phyloP scores from a whole-genome alignment of 1,139 yeast genomes.

The Kodamaea arcana region DNA sequence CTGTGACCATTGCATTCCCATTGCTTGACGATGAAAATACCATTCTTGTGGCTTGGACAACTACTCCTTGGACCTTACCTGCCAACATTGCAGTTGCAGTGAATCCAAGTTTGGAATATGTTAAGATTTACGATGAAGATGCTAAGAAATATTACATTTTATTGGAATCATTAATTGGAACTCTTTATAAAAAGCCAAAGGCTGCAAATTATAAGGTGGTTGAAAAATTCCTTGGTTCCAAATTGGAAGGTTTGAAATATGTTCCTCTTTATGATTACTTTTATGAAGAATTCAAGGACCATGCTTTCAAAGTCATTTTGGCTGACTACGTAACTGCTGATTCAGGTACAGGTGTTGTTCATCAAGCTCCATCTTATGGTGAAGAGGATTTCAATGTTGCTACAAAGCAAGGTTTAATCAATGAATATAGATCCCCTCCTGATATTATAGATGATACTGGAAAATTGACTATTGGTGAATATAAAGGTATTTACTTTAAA shows the following conservation, averaged over 20 bases:
- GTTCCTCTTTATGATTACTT: slow-evolving; percentile 83
- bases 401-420: slow-evolving; percentile 67
- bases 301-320: slow-evolving; percentile 75
- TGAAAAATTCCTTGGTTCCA: slow-evolving; percentile 74
- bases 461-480: slow-evolving; percentile 75
- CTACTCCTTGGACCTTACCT: slow-evolving; percentile 99
- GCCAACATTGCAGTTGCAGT: slow-evolving; percentile 91
- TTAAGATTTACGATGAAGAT: slow-evolving; percentile 87
- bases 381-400: slow-evolving; percentile 94
- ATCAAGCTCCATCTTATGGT: slow-evolving; percentile 98
- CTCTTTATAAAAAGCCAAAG: slow-evolving; percentile 91
- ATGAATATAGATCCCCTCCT: slow-evolving; percentile 71
- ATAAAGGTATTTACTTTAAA: slow-evolving; percentile 82
- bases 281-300: slow-evolving; percentile 65
- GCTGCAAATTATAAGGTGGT: slow-evolving; percentile 82
- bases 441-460: slow-evolving; percentile 95
- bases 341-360: slow-evolving; percentile 99
- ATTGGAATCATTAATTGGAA: slow-evolving; percentile 72
- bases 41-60: slow-evolving; percentile 93
- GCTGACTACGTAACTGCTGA: slow-evolving; percentile 87
- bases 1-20: slow-evolving; percentile 89
- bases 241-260: slow-evolving; percentile 73
- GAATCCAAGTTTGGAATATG: slow-evolving; percentile 85
- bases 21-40: slow-evolving; percentile 77
- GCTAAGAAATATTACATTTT: slow-evolving; percentile 75